These are phyloP conservation scores for Logfia minima DNA, from an alignment of 129 eudicot genomes.

Conservation along the genomic window DNA sequence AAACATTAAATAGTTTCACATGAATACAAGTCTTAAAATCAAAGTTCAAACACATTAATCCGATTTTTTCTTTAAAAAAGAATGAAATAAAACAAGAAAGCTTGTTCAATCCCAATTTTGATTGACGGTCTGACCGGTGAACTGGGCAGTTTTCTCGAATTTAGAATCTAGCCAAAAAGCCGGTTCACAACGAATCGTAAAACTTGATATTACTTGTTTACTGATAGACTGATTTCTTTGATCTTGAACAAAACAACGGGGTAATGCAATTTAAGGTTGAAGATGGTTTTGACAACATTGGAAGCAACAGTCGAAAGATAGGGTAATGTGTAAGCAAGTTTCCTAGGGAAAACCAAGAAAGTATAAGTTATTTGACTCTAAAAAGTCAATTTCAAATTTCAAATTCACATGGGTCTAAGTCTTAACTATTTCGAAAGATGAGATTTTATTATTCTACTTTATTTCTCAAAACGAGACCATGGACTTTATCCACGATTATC, in stretches of 20 bases:
- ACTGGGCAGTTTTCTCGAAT: too few relatives aligned
- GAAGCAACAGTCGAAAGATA: slow-evolving; percentile 30
- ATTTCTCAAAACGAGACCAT: neutral
- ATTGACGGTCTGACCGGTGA: too few relatives aligned
- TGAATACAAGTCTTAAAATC: too few relatives aligned
- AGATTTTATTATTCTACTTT: neutral
- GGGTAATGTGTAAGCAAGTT: slow-evolving; percentile 37
- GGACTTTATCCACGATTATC: slow-evolving; percentile 13
- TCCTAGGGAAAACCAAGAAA: slow-evolving; percentile 26
- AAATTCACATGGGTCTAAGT: slow-evolving; percentile 35
- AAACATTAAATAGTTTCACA: too few relatives aligned
- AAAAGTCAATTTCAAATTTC: slow-evolving; percentile 19
- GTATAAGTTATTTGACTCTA: slow-evolving; percentile 23
- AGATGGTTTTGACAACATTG: slow-evolving; percentile 19
- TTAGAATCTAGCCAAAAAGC: too few relatives aligned
- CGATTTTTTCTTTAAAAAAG: too few relatives aligned
- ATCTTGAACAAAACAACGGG: slow-evolving; percentile 7
- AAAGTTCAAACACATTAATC: too few relatives aligned
- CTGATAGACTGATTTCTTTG: neutral
- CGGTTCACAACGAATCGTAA: too few relatives aligned
- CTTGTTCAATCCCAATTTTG: too few relatives aligned
- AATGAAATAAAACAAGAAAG: too few relatives aligned
- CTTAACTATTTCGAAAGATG: slow-evolving; percentile 17
- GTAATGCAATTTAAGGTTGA: neutral
- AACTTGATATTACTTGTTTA: neutral